Evolutionary conservation across 768 basidiomycete species (phyloP).

Genomic region (Amyloporia xantha): DNA sequence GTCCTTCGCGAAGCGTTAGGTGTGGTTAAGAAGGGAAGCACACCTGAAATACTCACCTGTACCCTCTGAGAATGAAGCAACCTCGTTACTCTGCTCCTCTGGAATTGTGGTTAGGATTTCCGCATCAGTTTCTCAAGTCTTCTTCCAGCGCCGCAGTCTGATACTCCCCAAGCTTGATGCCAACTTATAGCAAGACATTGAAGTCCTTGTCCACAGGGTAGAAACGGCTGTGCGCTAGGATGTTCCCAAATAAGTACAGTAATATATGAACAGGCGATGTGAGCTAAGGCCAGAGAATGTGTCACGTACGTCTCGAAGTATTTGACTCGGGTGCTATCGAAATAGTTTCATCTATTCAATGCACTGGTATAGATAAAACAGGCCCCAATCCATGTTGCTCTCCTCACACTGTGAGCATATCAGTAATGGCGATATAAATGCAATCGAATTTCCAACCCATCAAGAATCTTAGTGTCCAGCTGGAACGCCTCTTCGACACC

Average conservation of each 20-base stretch:
- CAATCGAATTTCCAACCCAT: conserved; percentile 45
- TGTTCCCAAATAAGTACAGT: conserved; percentile 90
- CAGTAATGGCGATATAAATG: conserved; percentile 17
- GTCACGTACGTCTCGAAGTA: conserved; percentile 84
- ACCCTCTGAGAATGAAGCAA: conserved; percentile 90
- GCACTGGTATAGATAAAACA: conserved; percentile 95
- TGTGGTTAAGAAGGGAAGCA: not conserved
- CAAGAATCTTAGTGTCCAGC: conserved; percentile 80
- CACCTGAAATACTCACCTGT: conserved; percentile 48
- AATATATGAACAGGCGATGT: conserved; percentile 38
- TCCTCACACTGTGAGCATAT: conserved; percentile 58
- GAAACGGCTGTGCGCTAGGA: conserved; percentile 88
- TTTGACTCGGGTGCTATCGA: conserved; percentile 89
- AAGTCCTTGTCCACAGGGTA: conserved; percentile 95
- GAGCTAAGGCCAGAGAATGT: not conserved
- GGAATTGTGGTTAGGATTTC: conserved; percentile 84
- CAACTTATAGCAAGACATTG: conserved; percentile 75
- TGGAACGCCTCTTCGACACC: conserved; percentile 97
- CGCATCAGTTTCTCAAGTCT: conserved; percentile 76
- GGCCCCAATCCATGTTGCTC: conserved; percentile 98
- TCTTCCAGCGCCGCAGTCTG: conserved; percentile 91
- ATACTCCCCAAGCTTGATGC: conserved; percentile 87
- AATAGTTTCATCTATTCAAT: conserved; percentile 87
- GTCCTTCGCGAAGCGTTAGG: conserved; percentile 38
- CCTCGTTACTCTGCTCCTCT: conserved; percentile 83